These are phyloP conservation scores for Trebouxia sp. DNA, from an alignment of 139 green algal species.

Conservation along the genomic window DNA sequence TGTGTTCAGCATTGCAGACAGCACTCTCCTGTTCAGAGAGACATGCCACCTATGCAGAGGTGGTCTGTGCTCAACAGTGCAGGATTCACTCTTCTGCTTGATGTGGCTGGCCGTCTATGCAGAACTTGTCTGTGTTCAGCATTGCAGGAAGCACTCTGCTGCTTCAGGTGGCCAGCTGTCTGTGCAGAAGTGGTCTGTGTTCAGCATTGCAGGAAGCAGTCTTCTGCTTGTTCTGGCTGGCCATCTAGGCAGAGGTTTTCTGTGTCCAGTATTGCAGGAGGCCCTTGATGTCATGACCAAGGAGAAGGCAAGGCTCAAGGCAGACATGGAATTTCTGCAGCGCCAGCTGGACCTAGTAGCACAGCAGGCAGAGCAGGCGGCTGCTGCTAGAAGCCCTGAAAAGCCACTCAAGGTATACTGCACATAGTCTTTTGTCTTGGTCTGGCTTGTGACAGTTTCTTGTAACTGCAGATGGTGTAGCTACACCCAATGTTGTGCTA, in stretches of 20 bases:
- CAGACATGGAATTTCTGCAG: conserved; percentile 27
- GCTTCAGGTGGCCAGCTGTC: too few relatives aligned
- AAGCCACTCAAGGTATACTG: background rate
- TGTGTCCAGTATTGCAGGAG: conserved; percentile 19
- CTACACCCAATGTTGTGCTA: too few relatives aligned
- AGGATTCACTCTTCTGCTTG: too few relatives aligned
- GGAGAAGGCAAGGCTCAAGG: conserved; percentile 13
- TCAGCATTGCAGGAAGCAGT: too few relatives aligned
- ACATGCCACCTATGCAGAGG: too few relatives aligned
- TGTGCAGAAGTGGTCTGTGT: too few relatives aligned
- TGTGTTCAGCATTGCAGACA: too few relatives aligned
- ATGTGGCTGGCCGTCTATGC: background rate
- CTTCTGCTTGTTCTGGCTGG: background rate
- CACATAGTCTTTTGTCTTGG: background rate
- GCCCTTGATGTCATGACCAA: conserved; percentile 9
- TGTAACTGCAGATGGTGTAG: too few relatives aligned
- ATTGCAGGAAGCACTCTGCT: conserved; percentile 31
- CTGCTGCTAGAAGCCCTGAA: background rate
- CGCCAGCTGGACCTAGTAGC: conserved; percentile 6
- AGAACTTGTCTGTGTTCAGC: background rate
- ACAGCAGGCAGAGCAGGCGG: background rate
- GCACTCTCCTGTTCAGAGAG: too few relatives aligned
- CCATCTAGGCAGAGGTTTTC: background rate
- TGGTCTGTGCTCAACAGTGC: too few relatives aligned
- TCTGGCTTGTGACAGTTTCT: too few relatives aligned